A percentile compares a stretch with the other conserved stretches of the same genome.
phyloP scores from a whole-genome alignment of 2,329 filamentous ascomycete species.

The Trichoderma afroharzianum region DNA sequence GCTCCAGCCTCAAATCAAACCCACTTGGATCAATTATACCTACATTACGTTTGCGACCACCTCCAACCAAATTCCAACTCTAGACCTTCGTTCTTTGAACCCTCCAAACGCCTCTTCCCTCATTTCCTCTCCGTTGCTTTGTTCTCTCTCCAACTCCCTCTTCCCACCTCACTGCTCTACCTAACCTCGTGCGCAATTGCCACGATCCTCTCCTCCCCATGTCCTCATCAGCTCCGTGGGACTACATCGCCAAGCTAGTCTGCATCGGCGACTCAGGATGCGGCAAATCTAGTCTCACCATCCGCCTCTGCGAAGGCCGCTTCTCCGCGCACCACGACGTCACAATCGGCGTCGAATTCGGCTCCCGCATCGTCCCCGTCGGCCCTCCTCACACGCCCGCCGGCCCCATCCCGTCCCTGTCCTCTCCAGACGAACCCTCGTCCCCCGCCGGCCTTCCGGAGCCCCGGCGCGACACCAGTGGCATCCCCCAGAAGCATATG shows the following conservation, averaged over 20 bases:
- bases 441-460: slow-evolving; percentile 46
- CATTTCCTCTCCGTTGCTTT: background rate
- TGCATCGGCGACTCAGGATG: slow-evolving; percentile 96
- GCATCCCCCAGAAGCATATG: slow-evolving; percentile 68
- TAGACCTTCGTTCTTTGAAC: background rate
- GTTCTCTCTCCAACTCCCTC: background rate
- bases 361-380: slow-evolving; percentile 86
- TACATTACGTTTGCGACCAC: background rate
- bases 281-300: slow-evolving; percentile 90
- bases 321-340: slow-evolving; percentile 95
- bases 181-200: background rate
- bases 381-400: slow-evolving; percentile 68
- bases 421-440: slow-evolving; percentile 21
- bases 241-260: slow-evolving; percentile 98
- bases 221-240: slow-evolving; percentile 70
- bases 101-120: background rate
- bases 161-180: background rate
- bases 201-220: slow-evolving; percentile 34
- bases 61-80: background rate
- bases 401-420: slow-evolving; percentile 28
- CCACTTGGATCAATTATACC: slow-evolving; percentile 5
- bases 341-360: slow-evolving; percentile 95
- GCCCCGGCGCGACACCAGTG: slow-evolving; percentile 43
- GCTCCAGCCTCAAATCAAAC: slow-evolving; percentile 8
- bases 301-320: slow-evolving; percentile 92